phyloP scores from a whole-genome alignment of 2,329 filamentous ascomycete genomes.

The Aspergillus unguis region DNA sequence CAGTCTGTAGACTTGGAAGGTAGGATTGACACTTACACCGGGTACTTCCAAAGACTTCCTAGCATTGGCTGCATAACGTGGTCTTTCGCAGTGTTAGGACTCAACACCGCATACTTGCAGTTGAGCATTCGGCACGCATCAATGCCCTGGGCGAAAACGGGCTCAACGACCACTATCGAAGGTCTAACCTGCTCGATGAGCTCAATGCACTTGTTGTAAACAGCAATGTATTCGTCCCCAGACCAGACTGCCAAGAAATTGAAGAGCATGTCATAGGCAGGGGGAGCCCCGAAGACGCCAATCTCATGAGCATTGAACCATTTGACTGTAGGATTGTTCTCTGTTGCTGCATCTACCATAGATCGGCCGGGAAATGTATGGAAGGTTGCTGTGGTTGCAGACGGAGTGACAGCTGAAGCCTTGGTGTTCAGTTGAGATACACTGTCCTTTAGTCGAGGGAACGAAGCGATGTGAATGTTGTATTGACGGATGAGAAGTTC shows the following conservation, averaged over 20 bases:
- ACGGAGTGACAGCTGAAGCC: conserved; percentile 1
- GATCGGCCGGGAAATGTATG: conserved; percentile 25
- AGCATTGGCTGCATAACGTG: conserved; percentile 38
- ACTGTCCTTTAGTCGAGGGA: conserved; percentile 27
- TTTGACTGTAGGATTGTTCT: background rate
- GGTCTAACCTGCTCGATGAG: conserved; percentile 22
- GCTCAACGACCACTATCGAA: conserved; percentile 39
- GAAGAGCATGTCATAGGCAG: conserved; percentile 19
- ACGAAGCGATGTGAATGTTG: conserved; percentile 44
- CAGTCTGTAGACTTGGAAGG: background rate
- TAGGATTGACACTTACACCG: conserved; percentile 11
- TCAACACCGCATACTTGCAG: conserved; percentile 35
- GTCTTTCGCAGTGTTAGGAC: conserved; percentile 45
- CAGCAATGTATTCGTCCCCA: conserved; percentile 36
- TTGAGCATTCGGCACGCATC: conserved; percentile 38
- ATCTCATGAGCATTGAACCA: conserved; percentile 13
- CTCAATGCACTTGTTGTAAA: conserved; percentile 30
- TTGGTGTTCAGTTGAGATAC: conserved; percentile 21
- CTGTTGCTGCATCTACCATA: conserved; percentile 18
- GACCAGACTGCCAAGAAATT: conserved; percentile 27
- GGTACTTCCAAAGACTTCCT: conserved; percentile 20
- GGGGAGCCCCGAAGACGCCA: conserved; percentile 30
- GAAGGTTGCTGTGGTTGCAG: conserved; percentile 17
- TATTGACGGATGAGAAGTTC: conserved; percentile 34
- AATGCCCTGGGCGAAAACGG: conserved; percentile 38